Evolutionary conservation across 2,329 filamentous ascomycete genomes (phyloP).

Genomic region (Alternaria incomplexa): DNA sequence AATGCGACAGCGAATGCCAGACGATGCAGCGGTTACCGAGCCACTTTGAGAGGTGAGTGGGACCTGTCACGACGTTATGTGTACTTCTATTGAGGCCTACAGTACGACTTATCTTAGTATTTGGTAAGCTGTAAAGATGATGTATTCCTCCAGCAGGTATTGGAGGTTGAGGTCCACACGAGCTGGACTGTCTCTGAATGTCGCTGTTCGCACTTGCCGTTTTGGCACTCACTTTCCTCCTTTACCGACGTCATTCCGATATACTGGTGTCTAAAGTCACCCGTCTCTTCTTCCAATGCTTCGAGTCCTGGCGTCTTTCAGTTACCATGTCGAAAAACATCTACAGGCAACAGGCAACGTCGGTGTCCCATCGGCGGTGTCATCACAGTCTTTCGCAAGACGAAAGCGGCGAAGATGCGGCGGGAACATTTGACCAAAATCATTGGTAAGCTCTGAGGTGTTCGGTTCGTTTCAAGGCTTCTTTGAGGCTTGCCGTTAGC

Average conservation of each 20-base stretch:
- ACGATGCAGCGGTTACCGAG: neutral
- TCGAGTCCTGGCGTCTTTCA: rapidly evolving
- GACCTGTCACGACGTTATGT: neutral
- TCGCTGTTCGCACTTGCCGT: neutral
- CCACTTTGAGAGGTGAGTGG: neutral
- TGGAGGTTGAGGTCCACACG: neutral
- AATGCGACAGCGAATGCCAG: neutral
- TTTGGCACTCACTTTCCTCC: neutral
- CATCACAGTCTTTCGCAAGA: neutral
- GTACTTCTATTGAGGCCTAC: neutral
- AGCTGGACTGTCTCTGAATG: neutral
- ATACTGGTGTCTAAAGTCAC: neutral
- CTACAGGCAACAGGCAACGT: neutral
- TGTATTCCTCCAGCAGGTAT: neutral
- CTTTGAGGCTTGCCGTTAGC: neutral
- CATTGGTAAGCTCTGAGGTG: neutral
- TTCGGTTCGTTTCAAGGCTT: rapidly evolving
- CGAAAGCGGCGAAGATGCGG: neutral
- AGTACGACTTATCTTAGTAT: neutral
- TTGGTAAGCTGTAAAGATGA: neutral
- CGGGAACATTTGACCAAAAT: rapidly evolving
- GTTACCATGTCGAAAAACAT: neutral
- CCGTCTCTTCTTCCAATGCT: neutral
- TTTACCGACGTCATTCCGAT: neutral
- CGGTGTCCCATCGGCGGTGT: neutral